These are phyloP conservation scores for Erigeron canadensis DNA, from an alignment of 129 eudicot genomes.

Conservation along the genomic window DNA sequence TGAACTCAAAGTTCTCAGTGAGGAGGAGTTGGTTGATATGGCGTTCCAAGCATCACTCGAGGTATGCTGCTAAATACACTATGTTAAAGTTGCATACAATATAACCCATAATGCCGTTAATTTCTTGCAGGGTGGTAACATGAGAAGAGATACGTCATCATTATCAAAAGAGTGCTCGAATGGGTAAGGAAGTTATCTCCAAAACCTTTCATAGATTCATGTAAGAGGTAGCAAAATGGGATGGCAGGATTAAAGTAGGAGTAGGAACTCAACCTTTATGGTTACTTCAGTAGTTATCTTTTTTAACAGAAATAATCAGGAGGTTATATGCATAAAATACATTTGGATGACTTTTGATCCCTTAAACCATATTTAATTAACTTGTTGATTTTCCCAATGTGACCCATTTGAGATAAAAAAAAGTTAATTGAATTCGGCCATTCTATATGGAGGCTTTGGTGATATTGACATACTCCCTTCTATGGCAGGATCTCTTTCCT, in stretches of 20 bases:
- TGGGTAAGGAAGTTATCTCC: neutral
- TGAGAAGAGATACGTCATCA: neutral
- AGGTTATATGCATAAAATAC: neutral
- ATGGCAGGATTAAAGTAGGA: too few species aligned
- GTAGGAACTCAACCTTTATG: neutral
- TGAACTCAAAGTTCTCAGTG: slow-evolving; percentile 61
- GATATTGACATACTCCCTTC: neutral
- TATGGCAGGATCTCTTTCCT: neutral
- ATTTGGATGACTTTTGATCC: neutral
- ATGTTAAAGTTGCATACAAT: neutral
- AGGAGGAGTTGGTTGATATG: slow-evolving; percentile 70
- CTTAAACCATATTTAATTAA: too few species aligned
- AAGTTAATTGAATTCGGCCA: neutral
- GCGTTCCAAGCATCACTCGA: slow-evolving; percentile 69
- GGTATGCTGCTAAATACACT: slow-evolving; percentile 35
- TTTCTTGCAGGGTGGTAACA: slow-evolving; percentile 38
- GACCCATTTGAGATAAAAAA: too few species aligned
- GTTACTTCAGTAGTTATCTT: neutral
- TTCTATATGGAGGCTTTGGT: neutral
- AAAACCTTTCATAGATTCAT: neutral
- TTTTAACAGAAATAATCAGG: neutral
- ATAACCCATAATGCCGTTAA: neutral
- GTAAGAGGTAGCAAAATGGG: neutral
- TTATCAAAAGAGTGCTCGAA: neutral
- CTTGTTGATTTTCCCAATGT: too few species aligned